Evolutionary conservation across 2,329 filamentous ascomycete genomes (phyloP).

Genomic region (Blumeria hordei): DNA sequence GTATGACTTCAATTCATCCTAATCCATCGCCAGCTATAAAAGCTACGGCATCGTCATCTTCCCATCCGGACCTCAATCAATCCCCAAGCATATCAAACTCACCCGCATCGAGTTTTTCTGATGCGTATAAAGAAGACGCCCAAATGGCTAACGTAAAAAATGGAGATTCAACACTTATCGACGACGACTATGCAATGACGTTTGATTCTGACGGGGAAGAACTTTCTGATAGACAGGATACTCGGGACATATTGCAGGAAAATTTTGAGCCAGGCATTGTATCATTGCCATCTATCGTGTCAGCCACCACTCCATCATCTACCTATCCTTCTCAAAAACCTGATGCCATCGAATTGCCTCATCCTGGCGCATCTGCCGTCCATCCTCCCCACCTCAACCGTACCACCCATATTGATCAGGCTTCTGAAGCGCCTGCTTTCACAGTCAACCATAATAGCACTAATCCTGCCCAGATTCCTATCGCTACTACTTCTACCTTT

Average conservation of each 20-base stretch:
- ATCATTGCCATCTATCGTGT: conserved; percentile 9
- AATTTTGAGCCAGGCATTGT: conserved; percentile 9
- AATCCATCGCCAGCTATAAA: conserved; percentile 9
- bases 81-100: conserved; percentile 6
- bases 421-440: not conserved
- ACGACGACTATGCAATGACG: conserved; percentile 16
- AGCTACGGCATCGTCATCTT: not conserved
- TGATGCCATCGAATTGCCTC: conserved; percentile 3
- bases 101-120: conserved; percentile 14
- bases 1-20: conserved; percentile 37
- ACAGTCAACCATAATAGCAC: not conserved
- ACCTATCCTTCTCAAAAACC: not conserved
- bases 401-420: conserved; percentile 5
- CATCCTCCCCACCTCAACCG: conserved; percentile 6
- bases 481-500: not conserved
- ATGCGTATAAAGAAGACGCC: conserved; percentile 14
- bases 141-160: conserved; percentile 6
- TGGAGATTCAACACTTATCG: conserved; percentile 5
- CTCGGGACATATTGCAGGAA: conserved; percentile 7
- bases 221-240: conserved; percentile 14
- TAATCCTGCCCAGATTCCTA: conserved; percentile 1
- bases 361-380: conserved; percentile 3
- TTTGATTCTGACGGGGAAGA: conserved; percentile 16
- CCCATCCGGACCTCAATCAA: not conserved
- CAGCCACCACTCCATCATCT: conserved; percentile 6